phyloP scores from a whole-genome alignment of 2,329 filamentous ascomycete species.

The Karstenula rhodostoma region DNA sequence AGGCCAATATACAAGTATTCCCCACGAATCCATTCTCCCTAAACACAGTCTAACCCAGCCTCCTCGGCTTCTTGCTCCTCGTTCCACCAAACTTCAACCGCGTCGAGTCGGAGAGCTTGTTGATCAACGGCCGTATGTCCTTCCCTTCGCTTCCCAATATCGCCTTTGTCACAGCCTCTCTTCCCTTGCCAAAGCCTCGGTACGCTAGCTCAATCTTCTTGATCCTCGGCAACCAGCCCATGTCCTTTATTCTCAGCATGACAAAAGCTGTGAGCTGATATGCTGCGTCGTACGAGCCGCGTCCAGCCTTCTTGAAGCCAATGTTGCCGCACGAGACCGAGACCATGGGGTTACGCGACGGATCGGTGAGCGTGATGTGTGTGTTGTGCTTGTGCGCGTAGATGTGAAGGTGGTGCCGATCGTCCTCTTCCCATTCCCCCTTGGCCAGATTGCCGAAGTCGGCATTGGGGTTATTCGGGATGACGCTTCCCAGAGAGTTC shows the following conservation, averaged over 20 bases:
- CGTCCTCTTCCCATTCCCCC: conserved; percentile 48
- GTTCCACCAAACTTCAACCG: conserved; percentile 95
- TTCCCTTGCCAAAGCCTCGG: conserved; percentile 83
- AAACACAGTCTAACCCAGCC: conserved; percentile 67
- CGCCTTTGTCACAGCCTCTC: conserved; percentile 90
- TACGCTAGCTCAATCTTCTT: conserved; percentile 79
- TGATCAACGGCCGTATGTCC: conserved; percentile 75
- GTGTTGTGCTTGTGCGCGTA: conserved; percentile 93
- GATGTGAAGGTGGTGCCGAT: conserved; percentile 87
- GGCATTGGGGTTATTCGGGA: conserved; percentile 20
- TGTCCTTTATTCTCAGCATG: conserved; percentile 83
- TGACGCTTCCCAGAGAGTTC: conserved; percentile 29
- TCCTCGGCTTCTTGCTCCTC: conserved; percentile 82
- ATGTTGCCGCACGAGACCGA: conserved; percentile 85
- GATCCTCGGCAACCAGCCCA: conserved; percentile 79
- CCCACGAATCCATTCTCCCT: conserved; percentile 31
- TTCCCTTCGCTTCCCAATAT: conserved; percentile 86
- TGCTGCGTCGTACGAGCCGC: conserved; percentile 86
- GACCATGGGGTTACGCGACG: conserved; percentile 80
- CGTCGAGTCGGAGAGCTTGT: conserved; percentile 83
- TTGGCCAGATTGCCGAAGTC: conserved; percentile 26
- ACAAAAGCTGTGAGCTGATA: conserved; percentile 89
- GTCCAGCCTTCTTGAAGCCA: conserved; percentile 84
- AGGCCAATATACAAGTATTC: conserved; percentile 30
- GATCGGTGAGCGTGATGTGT: conserved; percentile 87